A percentile compares a stretch with the other conserved stretches of the same genome.
Conservation (phyloP, 176 grass and related monocot genomes). For the Aegilops speltoides region DNA sequence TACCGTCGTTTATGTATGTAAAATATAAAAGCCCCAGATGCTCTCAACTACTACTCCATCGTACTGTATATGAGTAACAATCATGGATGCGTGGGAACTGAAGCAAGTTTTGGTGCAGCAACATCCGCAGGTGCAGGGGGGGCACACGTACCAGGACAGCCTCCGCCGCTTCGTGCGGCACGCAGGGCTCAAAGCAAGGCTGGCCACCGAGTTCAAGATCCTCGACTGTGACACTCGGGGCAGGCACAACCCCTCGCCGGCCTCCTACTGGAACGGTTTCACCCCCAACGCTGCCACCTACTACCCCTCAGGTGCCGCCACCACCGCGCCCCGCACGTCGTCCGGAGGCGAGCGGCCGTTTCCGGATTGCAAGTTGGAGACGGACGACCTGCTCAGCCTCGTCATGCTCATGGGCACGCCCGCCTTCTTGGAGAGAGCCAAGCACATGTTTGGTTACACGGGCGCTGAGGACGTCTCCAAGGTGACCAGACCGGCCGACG, state of each 20-base stretch:
- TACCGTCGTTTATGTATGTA: background rate
- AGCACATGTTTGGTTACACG: background rate
- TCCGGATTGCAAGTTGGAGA: conserved; percentile 43
- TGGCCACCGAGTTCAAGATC: conserved; percentile 43
- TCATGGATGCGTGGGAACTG: background rate
- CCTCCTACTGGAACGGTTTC: background rate
- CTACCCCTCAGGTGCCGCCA: background rate
- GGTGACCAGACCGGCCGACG: background rate
- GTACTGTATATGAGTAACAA: no score
- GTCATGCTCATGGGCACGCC: conserved; percentile 33
- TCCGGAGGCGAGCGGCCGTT: background rate
- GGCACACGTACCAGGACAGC: conserved; percentile 44
- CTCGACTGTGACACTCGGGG: conserved; percentile 31
- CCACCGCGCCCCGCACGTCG: background rate
- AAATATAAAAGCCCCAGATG: no score
- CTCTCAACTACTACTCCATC: no score
- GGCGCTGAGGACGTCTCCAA: background rate
- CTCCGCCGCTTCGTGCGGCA: conserved; percentile 43
- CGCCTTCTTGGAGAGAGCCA: conserved; percentile 42
- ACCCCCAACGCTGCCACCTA: background rate
- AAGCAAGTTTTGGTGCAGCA: background rate
- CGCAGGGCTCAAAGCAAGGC: conserved; percentile 43
- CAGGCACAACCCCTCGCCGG: conserved; percentile 3
- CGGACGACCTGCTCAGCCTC: conserved; percentile 52
- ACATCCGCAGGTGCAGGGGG: conserved; percentile 14